Conservation (phyloP, 2,329 filamentous ascomycete species). For the Myriosclerotinia duriaeana region DNA sequence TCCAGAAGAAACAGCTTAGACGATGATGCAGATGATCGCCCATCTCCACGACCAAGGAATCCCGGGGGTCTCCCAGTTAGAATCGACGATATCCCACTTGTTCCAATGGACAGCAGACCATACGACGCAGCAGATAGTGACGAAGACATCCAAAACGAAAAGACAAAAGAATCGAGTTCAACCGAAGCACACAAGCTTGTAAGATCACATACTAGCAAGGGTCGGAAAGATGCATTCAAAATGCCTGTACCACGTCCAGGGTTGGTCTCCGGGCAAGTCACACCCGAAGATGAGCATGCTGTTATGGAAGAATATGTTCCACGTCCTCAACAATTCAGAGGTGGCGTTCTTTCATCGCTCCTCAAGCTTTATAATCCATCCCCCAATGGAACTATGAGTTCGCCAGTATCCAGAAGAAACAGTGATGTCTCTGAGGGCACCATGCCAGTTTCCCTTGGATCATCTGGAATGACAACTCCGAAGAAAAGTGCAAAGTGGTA, state of each 20-base stretch:
- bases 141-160: conserved; percentile 31
- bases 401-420: conserved; percentile 32
- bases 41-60: conserved; percentile 17
- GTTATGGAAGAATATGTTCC: conserved; percentile 63
- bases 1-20: conserved; percentile 39
- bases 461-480: conserved; percentile 44
- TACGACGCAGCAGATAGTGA: conserved; percentile 35
- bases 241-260: conserved; percentile 29
- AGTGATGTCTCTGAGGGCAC: conserved; percentile 41
- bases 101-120: conserved; percentile 34
- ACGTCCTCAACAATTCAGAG: conserved; percentile 65
- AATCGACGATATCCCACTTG: conserved; percentile 40
- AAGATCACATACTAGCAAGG: conserved; percentile 43
- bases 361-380: conserved; percentile 66
- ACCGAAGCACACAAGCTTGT: conserved; percentile 49
- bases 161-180: conserved; percentile 32
- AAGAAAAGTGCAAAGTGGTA: conserved; percentile 40
- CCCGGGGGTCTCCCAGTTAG: conserved; percentile 32
- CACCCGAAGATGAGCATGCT: conserved; percentile 43
- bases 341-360: conserved; percentile 70
- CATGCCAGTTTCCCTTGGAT: conserved; percentile 43
- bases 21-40: conserved; percentile 32
- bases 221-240: conserved; percentile 28
- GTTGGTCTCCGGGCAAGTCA: conserved; percentile 48
- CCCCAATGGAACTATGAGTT: conserved; percentile 31